phyloP scores from a whole-genome alignment of 441 rosid species.

The Euphorbia schlechtendalii region DNA sequence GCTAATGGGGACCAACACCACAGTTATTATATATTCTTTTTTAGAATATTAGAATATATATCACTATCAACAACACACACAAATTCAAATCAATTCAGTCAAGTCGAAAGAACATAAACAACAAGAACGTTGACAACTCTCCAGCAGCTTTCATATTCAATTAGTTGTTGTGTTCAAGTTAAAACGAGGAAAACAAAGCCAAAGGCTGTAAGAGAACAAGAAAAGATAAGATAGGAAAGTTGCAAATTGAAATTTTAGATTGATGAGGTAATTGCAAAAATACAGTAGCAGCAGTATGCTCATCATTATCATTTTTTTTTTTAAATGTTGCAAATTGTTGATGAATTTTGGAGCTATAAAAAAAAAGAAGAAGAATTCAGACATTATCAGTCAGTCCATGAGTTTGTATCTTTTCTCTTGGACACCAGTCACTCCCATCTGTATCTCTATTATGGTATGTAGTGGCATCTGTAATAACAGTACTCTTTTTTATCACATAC shows the following conservation, averaged over 20 bases:
- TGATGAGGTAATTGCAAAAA: not conserved
- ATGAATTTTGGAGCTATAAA: conserved; percentile 10
- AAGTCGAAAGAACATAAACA: not conserved
- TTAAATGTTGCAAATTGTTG: not conserved
- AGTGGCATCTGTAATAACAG: conserved; percentile 66
- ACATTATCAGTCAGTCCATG: conserved; percentile 46
- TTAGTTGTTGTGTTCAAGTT: too few species aligned
- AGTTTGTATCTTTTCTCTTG: conserved; percentile 97
- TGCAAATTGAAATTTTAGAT: not conserved
- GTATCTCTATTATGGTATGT: conserved; percentile 97
- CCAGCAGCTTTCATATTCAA: not conserved
- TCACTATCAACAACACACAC: not conserved
- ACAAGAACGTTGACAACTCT: not conserved
- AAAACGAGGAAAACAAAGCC: too few species aligned
- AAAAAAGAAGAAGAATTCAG: not conserved
- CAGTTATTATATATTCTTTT: too few species aligned
- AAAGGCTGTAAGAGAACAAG: too few species aligned
- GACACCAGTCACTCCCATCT: conserved; percentile 98
- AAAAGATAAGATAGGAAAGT: too few species aligned
- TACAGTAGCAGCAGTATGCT: not conserved
- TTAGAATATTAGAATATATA: not conserved
- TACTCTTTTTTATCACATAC: not conserved
- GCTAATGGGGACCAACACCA: too few species aligned
- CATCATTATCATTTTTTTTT: not conserved
- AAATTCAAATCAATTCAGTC: too few species aligned